Evolutionary conservation across 2,329 filamentous ascomycete genomes (phyloP), one percentile per base, ranked within the genome.

Genomic region (Colletotrichum orchidophilum): DNA sequence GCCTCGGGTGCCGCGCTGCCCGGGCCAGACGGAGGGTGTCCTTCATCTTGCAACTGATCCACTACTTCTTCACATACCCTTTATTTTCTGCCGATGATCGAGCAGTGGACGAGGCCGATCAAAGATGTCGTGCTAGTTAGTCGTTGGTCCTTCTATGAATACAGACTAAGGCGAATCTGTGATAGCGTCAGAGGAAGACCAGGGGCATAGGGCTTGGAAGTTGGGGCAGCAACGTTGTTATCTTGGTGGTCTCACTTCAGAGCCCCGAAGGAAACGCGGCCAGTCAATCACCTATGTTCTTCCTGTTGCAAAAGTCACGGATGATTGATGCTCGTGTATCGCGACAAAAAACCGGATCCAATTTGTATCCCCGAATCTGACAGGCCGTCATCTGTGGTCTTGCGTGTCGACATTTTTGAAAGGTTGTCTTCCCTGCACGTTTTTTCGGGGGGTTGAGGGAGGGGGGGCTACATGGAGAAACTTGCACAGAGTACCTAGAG

Each of bases 181-280:
- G 24, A 68, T 62, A 62, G 63, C 64, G 58, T 26, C 2, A 27
- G 50, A 42, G 33, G 9, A 46, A 18, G 12, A 46, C 52, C 55
- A 67, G 58, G 67, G 63, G 68, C 58, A 58, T 63, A 63, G 58
- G 52, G 52, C 68, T 71, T 68, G n/a, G n/a, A n/a, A n/a, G n/a
- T n/a, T n/a, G 63, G 46, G 42, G n/a, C n/a, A 42, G 33, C 35
- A 49, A 18, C 50, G 62, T 58, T 50, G 31, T 24, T 55, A 21
- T 39, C 62, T 55, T 46, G 29, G 26, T 35, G 46, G 31, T 11
- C 18, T 39, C 50, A 27, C 57, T 24, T 52, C 26, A 29, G 26
- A 39, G 26, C n/a, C 35, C 5, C 31, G 9, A 42, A 15, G 15
- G 50, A 53, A 55, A 27, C 21, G 33, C 50, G 27, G 54, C 54